phyloP scores from a whole-genome alignment of 257 asterid genomes.

The Solanum chaucha region DNA sequence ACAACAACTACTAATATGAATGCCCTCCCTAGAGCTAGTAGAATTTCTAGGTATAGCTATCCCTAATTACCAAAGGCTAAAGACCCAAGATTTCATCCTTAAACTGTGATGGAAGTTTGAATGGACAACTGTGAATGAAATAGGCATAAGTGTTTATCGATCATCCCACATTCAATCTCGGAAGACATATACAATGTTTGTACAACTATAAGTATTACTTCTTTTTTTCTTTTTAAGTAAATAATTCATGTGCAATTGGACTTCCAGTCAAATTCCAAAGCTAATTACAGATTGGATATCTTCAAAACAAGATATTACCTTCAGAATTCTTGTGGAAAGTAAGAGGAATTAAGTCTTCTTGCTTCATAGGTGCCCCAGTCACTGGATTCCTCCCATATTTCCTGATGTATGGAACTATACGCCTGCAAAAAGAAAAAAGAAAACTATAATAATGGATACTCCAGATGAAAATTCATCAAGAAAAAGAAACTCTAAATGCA shows the following conservation, averaged over 20 bases:
- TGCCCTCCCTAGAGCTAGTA: neutral
- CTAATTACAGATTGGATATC: neutral
- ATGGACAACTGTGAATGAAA: neutral
- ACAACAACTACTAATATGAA: neutral
- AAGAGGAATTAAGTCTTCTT: constrained; percentile 67
- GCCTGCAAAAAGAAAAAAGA: constrained; percentile 24
- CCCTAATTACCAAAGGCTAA: neutral
- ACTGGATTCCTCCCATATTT: constrained; percentile 95
- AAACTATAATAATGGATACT: neutral
- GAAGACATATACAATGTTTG: neutral
- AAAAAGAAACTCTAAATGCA: neutral
- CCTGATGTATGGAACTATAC: constrained; percentile 66
- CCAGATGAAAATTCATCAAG: neutral
- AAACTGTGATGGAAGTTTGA: neutral
- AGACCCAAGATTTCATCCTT: neutral
- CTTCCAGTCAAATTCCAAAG: neutral
- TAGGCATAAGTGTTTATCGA: neutral
- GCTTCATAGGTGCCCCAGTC: constrained; percentile 74
- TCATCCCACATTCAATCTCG: neutral
- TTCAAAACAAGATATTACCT: constrained; percentile 31
- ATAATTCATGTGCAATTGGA: neutral
- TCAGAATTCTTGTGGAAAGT: constrained; percentile 81
- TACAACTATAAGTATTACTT: neutral
- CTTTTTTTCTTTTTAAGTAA: neutral
- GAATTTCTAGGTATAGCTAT: neutral